phyloP scores from a whole-genome alignment of 352 stramenopile genomes.

The Chrysophaeum taylorii region DNA sequence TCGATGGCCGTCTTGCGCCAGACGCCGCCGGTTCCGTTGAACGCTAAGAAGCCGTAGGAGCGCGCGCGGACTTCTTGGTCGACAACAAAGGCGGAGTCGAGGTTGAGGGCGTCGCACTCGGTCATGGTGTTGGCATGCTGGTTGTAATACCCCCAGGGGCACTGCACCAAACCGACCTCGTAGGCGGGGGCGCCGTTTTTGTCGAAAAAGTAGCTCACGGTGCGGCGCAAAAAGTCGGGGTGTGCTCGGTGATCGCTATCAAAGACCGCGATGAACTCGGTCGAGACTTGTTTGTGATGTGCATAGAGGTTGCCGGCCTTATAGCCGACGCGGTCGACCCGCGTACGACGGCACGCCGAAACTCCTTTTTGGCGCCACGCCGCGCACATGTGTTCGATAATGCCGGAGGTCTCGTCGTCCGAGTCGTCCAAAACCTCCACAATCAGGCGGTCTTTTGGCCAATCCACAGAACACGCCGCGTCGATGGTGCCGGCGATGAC shows the following conservation, averaged over 20 bases:
- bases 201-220: slow-evolving; percentile 24
- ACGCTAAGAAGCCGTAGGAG: slow-evolving; percentile 15
- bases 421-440: slow-evolving; percentile 29
- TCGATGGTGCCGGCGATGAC: slow-evolving; percentile 26
- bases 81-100: slow-evolving; percentile 20
- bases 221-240: slow-evolving; percentile 15
- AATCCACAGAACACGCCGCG: slow-evolving; percentile 20
- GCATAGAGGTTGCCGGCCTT: slow-evolving; percentile 23
- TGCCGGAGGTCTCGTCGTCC: slow-evolving; percentile 17
- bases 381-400: slow-evolving; percentile 11
- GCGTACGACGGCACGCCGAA: too few species aligned
- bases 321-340: slow-evolving; percentile 23
- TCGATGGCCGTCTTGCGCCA: slow-evolving; percentile 23
- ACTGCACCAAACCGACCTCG: slow-evolving; percentile 24
- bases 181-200: slow-evolving; percentile 8
- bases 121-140: slow-evolving; percentile 25
- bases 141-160: slow-evolving; percentile 26
- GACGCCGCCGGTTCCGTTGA: slow-evolving; percentile 26
- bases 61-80: slow-evolving; percentile 17
- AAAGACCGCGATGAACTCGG: slow-evolving; percentile 24
- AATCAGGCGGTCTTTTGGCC: slow-evolving; percentile 21
- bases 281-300: slow-evolving; percentile 13
- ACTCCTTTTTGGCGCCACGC: too few species aligned
- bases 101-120: slow-evolving; percentile 20
- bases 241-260: slow-evolving; percentile 27